These are phyloP conservation scores for Sporobolomyces phaffii DNA, from an alignment of 768 basidiomycete species.

Conservation along the genomic window DNA sequence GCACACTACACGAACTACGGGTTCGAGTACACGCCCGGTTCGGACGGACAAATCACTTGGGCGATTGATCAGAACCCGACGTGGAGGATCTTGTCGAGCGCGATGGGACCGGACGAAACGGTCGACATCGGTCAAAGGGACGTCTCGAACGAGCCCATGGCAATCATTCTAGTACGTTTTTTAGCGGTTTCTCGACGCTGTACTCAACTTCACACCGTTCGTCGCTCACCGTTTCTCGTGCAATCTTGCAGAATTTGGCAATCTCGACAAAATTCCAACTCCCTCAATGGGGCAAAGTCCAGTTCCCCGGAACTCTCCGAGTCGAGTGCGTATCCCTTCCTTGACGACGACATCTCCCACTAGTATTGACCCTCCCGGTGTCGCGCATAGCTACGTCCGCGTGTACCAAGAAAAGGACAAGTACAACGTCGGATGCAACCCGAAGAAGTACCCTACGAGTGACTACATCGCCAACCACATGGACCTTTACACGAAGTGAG, in stretches of 20 bases:
- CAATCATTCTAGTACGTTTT: constrained; percentile 13
- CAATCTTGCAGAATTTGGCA: constrained; percentile 51
- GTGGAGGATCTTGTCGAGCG: constrained; percentile 64
- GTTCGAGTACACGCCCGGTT: constrained; percentile 38
- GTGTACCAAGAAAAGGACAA: constrained; percentile 54
- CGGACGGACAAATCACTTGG: constrained; percentile 80
- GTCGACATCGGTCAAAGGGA: constrained; percentile 61
- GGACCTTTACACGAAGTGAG: constrained; percentile 43
- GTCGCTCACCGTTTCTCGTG: not conserved
- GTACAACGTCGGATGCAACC: constrained; percentile 66
- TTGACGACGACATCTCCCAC: too few species aligned
- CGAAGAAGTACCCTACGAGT: constrained; percentile 56
- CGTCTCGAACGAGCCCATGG: constrained; percentile 84
- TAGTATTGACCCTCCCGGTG: not conserved
- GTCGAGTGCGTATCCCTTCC: constrained; percentile 19
- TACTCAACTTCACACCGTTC: not conserved
- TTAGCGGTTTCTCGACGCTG: too few species aligned
- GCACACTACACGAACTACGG: constrained; percentile 34
- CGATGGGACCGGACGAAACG: constrained; percentile 62
- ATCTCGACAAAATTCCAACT: constrained; percentile 51
- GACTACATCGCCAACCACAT: constrained; percentile 54
- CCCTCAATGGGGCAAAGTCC: constrained; percentile 55
- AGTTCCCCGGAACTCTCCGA: constrained; percentile 59
- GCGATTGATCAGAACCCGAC: constrained; percentile 59
- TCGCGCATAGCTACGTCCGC: constrained; percentile 21